Conservation (phyloP, 352 stramenopile genomes). For the Phytopythium helicoides region DNA sequence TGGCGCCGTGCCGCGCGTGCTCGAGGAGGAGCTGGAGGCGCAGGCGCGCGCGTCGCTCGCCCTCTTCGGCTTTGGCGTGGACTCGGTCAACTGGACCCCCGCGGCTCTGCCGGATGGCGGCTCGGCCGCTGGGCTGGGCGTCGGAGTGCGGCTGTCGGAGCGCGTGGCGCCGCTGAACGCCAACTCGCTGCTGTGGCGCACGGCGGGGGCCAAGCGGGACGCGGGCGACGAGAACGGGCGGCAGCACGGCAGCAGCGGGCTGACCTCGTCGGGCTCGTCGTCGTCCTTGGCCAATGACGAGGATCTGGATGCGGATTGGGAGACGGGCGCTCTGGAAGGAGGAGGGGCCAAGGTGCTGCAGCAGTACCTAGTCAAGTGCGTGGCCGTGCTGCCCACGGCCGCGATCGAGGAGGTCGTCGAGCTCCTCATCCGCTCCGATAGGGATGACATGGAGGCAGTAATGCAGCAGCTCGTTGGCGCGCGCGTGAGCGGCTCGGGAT, state of each 20-base stretch:
- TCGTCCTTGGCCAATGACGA: no score
- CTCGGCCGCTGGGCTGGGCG: conserved; percentile 9
- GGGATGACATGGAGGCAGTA: conserved; percentile 61
- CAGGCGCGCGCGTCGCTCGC: conserved; percentile 60
- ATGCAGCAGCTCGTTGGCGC: conserved; percentile 75
- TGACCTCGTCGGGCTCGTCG: no score
- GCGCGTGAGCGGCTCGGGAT: conserved; percentile 44
- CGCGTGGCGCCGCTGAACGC: conserved; percentile 61
- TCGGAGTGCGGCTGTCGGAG: conserved; percentile 39
- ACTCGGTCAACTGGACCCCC: conserved; percentile 62
- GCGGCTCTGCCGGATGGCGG: no score
- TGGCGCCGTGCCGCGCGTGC: conserved; percentile 16
- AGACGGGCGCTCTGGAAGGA: no score
- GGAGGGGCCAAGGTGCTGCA: conserved; percentile 64
- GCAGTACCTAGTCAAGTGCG: conserved; percentile 73
- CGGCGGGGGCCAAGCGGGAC: conserved; percentile 3
- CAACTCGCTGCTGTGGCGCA: conserved; percentile 49
- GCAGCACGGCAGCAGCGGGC: no score
- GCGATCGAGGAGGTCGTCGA: conserved; percentile 65
- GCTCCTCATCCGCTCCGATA: conserved; percentile 57
- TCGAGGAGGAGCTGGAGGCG: conserved; percentile 59
- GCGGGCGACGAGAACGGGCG: conserved; percentile 26
- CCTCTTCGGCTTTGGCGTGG: conserved; percentile 69
- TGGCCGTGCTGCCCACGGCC: conserved; percentile 58
- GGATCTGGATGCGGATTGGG: conserved; percentile 36